Conservation (phyloP, 1,139 yeast genomes). For the Scheffersomyces illinoinensis region DNA sequence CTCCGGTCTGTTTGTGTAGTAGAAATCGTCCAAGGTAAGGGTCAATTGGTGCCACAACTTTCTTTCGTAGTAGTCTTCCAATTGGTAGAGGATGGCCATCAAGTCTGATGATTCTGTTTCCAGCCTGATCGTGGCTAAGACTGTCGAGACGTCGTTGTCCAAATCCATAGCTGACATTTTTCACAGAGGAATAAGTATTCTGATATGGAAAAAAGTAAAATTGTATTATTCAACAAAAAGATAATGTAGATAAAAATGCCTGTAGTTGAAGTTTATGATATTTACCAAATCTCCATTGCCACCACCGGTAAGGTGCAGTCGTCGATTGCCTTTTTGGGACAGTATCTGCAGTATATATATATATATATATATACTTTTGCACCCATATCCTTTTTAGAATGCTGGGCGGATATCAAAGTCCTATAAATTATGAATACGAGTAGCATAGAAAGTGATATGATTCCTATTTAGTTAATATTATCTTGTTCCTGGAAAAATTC, state of each 20-base stretch:
- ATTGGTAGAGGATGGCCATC: conserved; percentile 64
- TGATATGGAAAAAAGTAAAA: not conserved
- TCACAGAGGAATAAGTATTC: not conserved
- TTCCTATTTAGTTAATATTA: not conserved
- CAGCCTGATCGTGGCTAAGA: conserved; percentile 68
- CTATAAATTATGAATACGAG: not conserved
- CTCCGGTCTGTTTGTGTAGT: conserved; percentile 32
- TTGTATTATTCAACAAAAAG: not conserved
- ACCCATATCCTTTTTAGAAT: not conserved
- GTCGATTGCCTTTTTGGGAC: not conserved
- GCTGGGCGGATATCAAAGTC: not conserved
- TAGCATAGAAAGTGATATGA: not conserved
- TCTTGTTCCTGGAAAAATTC: not conserved
- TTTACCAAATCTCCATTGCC: not conserved
- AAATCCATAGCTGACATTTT: conserved; percentile 32
- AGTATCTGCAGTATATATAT: not conserved
- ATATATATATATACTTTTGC: not conserved
- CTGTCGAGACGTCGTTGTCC: conserved; percentile 56
- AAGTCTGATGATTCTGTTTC: conserved; percentile 66
- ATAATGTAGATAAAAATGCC: not conserved
- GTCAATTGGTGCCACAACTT: conserved; percentile 82
- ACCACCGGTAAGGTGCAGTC: not conserved
- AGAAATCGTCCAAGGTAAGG: conserved; percentile 61
- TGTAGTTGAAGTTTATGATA: not conserved
- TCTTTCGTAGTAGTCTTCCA: conserved; percentile 87